phyloP scores from a whole-genome alignment of 441 rosid species.

The Corymbia calophylla region DNA sequence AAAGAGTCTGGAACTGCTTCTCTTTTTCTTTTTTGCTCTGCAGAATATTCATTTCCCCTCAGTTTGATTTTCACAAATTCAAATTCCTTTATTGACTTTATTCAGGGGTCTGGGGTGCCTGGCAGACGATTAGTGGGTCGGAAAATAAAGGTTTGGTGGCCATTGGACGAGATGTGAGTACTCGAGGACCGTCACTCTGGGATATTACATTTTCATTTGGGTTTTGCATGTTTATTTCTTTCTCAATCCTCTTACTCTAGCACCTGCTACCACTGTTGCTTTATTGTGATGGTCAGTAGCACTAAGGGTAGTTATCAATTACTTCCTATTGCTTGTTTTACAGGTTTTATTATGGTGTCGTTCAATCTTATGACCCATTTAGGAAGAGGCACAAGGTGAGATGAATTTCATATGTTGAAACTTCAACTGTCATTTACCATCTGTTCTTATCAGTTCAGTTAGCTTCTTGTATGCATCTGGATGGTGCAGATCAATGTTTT shows the following conservation, averaged over 20 bases:
- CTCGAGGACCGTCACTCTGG: background rate
- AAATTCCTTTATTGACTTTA: background rate
- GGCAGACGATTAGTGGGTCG: slow-evolving; percentile 46
- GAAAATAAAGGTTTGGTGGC: slow-evolving; percentile 88
- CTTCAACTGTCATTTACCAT: background rate
- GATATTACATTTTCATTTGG: background rate
- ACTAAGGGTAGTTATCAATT: background rate
- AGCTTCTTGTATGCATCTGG: background rate
- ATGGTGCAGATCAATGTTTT: background rate
- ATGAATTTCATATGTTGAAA: background rate
- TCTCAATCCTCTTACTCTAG: background rate
- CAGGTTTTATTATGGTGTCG: background rate
- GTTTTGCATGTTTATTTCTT: background rate
- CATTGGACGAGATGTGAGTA: slow-evolving; percentile 58
- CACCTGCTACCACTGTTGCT: background rate
- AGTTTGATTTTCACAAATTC: background rate
- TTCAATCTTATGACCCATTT: background rate
- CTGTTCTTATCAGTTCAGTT: background rate
- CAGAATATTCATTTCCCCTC: background rate
- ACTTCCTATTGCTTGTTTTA: background rate
- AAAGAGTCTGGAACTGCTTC: background rate
- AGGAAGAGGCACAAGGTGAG: background rate
- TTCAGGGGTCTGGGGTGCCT: slow-evolving; percentile 34
- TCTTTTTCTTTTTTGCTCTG: background rate
- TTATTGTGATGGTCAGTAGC: background rate